Evolutionary conservation across 164 flowering plant genomes (phyloP).

Genomic region (Stephania cephalantha): DNA sequence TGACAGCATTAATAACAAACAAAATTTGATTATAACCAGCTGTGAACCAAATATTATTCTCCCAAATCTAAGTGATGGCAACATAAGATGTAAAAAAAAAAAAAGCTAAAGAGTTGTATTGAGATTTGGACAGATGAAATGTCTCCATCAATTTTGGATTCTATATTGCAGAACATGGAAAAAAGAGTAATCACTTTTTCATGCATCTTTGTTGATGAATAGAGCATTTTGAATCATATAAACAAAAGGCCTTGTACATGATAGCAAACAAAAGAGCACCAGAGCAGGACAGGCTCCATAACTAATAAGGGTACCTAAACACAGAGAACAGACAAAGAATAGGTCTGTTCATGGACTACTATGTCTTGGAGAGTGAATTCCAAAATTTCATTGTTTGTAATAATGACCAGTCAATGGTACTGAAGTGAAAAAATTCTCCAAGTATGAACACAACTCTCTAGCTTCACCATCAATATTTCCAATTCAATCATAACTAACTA

Average conservation of each 20-base stretch:
- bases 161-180: background rate
- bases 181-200: background rate
- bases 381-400: background rate
- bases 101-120: background rate
- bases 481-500: no score
- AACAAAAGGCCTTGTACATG: background rate
- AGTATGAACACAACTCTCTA: background rate
- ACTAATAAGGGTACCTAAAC: background rate
- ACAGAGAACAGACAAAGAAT: background rate
- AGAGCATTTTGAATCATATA: background rate
- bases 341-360: background rate
- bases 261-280: background rate
- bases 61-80: background rate
- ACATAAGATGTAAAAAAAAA: background rate
- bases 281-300: background rate
- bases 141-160: background rate
- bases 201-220: background rate
- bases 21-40: no score
- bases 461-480: no score
- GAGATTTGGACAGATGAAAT: background rate
- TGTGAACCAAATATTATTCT: background rate
- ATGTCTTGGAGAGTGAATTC: background rate
- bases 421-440: background rate
- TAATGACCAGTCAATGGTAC: background rate
- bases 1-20: background rate